A percentile compares a stretch with the other conserved stretches of the same genome.
phyloP scores from a whole-genome alignment of 495 filamentous ascomycete species.

The Trichoderma gamsii region DNA sequence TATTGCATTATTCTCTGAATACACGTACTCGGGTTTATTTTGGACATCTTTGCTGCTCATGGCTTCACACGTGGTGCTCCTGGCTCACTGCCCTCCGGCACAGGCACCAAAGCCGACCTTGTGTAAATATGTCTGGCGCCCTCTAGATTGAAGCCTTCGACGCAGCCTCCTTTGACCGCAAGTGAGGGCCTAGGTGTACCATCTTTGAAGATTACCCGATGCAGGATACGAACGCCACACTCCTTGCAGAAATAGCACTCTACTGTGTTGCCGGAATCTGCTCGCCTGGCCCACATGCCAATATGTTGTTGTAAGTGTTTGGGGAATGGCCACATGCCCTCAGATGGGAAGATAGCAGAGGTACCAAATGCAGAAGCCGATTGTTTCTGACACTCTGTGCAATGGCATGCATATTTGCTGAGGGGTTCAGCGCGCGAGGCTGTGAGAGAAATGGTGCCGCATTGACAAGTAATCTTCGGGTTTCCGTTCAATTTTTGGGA shows the following conservation, averaged over 20 bases:
- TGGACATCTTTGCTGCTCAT: background rate
- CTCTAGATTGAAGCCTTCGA: constrained; percentile 37
- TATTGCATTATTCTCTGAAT: background rate
- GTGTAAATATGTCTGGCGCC: constrained; percentile 38
- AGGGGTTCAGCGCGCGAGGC: constrained; percentile 38
- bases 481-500: background rate
- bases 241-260: constrained; percentile 49
- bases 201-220: constrained; percentile 38
- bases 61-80: constrained; percentile 28
- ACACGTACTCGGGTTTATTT: background rate
- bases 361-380: constrained; percentile 53
- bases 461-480: constrained; percentile 44
- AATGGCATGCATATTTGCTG: constrained; percentile 53
- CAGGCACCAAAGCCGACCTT: constrained; percentile 40
- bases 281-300: constrained; percentile 34
- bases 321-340: constrained; percentile 44
- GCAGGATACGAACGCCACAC: constrained; percentile 47
- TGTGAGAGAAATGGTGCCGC: constrained; percentile 42
- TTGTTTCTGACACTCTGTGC: constrained; percentile 54
- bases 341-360: constrained; percentile 40
- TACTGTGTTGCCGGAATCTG: constrained; percentile 36
- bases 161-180: constrained; percentile 47
- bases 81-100: constrained; percentile 39
- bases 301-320: constrained; percentile 27
- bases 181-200: constrained; percentile 29